Evolutionary conservation across 106 monocot species (phyloP), one percentile per base, ranked within the genome.

Genomic region (Acorus calamus): DNA sequence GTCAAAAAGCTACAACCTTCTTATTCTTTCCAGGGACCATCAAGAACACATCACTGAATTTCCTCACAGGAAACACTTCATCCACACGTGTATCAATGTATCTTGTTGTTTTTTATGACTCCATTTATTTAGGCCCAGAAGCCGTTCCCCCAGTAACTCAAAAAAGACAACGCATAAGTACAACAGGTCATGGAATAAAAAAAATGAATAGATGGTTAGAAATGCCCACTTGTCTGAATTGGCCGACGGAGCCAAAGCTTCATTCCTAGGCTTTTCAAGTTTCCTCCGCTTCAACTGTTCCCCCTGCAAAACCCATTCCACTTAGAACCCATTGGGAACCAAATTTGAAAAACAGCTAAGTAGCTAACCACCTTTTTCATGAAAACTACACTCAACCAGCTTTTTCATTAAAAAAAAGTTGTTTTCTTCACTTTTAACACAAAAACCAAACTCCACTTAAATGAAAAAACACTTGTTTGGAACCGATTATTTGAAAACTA

Each of bases 281-380:
- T 12, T 62, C 61, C 72, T 69, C 59, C 84, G 68, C 69, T 88
- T 88, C 76, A 88, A 73, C 55, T 81, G 88, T 61, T 88, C 88
- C 28, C n/a, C n/a, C n/a, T n/a, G n/a, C n/a, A n/a, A n/a, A n/a
- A n/a, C n/a, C n/a, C n/a, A n/a, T n/a, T n/a, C n/a, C n/a, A n/a
- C n/a, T n/a, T n/a, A n/a, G n/a, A n/a, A n/a, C n/a, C n/a, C 28
- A 28, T 28, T 28, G 28, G 28, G 28, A 28, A 28, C 28, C 28
- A 28, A 28, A 28, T 28, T 28, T 28, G 28, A 28, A 28, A 28
- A 28, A 28, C 28, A 28, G 28, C 1, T 28, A 28, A 28, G 28
- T 28, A 28, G 28, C 28, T 28, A 28, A 28, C 28, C 28, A 28
- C 28, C 28, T 28, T 28, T 28, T 28, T 28, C 28, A 28, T 28